Evolutionary conservation across 2,329 filamentous ascomycete species (phyloP), one percentile per base, ranked within the genome.

Genomic region (Arthrinium phaeospermum): DNA sequence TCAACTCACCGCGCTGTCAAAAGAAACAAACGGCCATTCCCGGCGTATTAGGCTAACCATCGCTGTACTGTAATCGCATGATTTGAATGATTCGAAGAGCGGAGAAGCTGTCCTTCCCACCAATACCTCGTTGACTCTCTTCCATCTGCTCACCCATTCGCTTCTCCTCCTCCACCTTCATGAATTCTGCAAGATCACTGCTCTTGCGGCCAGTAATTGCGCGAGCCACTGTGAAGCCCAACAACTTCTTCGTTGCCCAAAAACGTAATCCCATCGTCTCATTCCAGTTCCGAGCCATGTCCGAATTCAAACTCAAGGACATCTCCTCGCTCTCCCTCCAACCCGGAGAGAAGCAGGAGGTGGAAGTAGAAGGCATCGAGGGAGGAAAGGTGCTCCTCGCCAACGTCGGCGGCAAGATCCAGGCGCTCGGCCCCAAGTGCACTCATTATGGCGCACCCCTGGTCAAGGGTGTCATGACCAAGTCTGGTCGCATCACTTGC

Each of bases 381-480:
- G 91, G 89, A 49, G 94, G 91, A 74, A 98, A 98, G 82, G 92
- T 99, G 3, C 86, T 99, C 6, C 88, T 99, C 5, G 87, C 96
- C 75, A 97, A 97, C 80, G 87, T 92, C 14, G 91, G 91, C 71
- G 93, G 92, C 76, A 90, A 92, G 76, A 85, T 96, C 22, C 92
- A 95, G 80, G 96, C 95, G 44, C 82, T 97, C 47, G 95, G 93
- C 47, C 86, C 94, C 51, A 96, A 92, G 76, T 99, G 96, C 81
- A 93, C 91, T 13, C 96, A 98, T 84, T 98, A 97, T 81, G 96
- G 96, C 46, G 96, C 96, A 53, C 96, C 96, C 19, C 84, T 99
- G 75, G 90, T 91, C 70, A 94, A 96, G 76, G 96, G 96, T 71
- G 91, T 98, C 10, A 84, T 99, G 75, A 94, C 94, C 10, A 90